Evolutionary conservation across 805 yeast genomes (phyloP), one percentile per base, ranked within the genome.

Genomic region (Zygosaccharomyces bisporus): DNA sequence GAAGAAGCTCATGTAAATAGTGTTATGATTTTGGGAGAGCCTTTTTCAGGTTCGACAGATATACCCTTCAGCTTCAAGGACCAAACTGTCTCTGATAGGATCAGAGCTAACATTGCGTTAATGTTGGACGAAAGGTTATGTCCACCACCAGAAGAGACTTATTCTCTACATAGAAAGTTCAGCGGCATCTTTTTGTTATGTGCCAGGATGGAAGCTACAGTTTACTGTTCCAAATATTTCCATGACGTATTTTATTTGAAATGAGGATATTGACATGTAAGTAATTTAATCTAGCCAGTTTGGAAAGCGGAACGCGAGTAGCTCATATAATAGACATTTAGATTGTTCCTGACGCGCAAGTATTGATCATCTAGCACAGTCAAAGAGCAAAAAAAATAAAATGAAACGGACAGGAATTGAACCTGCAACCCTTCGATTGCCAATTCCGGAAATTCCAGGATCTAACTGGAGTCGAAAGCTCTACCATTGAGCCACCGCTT

Each of bases 61-160:
- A 55, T 60, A 9, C 55, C 73, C 6, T 93, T 80, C 63, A 84
- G 86, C 61, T 93, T 93, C 68, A 70, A 76, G 20, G 70, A 77
- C 44, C 99, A 93, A 66, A 90, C 96, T 10, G 91, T 93, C 34
- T 89, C 98, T 4, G 96, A 88, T 53, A 77, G 98, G 51, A 96
- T 93, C 17, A 77, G 95, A 52, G 83, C 79, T 2, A 89, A 90
- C 57, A 87, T 93, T 53, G 81, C 88, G 2, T 69, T 90, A 43
- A 93, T 93, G 99, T 73, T 93, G 49, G 78, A 82, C 49, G 96
- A 93, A 65, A 78, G 99, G 54, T 71, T 93, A 49, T 80, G 96
- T 3, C 97, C 99, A 3, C 99, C 99, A 10, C 99, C 99, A 2
- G 98, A 93, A 59, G 99, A 93, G 66, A 93, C 99, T 0, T 93